Evolutionary conservation across 495 filamentous ascomycete species (phyloP).

Genomic region (Monascus purpureus): DNA sequence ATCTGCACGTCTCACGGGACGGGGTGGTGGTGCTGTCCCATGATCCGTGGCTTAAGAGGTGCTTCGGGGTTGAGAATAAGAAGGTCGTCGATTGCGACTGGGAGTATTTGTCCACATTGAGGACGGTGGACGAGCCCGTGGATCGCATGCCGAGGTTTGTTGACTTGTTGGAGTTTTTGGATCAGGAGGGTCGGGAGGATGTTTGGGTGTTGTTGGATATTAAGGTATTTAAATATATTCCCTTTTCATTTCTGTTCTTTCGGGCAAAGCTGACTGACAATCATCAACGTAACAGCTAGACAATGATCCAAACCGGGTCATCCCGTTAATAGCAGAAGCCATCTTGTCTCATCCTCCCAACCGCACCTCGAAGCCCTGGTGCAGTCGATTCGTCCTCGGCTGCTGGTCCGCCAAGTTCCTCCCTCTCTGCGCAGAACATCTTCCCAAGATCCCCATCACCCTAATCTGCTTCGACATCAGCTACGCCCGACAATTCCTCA

Average conservation of each 20-base stretch:
- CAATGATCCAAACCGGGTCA: slow-evolving; percentile 56
- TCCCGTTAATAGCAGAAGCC: slow-evolving; percentile 47
- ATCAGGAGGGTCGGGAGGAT: slow-evolving; percentile 40
- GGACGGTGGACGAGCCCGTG: slow-evolving; percentile 52
- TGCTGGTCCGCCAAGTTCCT: slow-evolving; percentile 65
- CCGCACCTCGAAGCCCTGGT: slow-evolving; percentile 41
- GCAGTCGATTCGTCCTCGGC: slow-evolving; percentile 57
- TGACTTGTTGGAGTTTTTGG: slow-evolving; percentile 66
- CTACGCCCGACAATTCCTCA: slow-evolving; percentile 58
- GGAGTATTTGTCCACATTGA: slow-evolving; percentile 51
- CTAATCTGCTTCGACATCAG: slow-evolving; percentile 59
- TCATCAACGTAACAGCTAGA: slow-evolving; percentile 28
- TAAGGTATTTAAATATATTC: slow-evolving; percentile 40
- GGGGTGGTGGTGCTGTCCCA: slow-evolving; percentile 75
- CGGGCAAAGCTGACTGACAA: too few species aligned
- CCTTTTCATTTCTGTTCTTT: too few species aligned
- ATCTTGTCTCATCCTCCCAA: slow-evolving; percentile 30
- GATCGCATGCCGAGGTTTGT: slow-evolving; percentile 56
- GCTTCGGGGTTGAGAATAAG: slow-evolving; percentile 56
- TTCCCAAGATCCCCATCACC: slow-evolving; percentile 52
- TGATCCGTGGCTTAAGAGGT: slow-evolving; percentile 62
- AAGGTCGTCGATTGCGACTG: slow-evolving; percentile 66
- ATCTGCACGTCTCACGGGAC: slow-evolving; percentile 72
- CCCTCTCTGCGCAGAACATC: slow-evolving; percentile 38
- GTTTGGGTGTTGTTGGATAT: slow-evolving; percentile 83